phyloP scores from a whole-genome alignment of 2,329 filamentous ascomycete genomes.

The Stylonectria norvegica region DNA sequence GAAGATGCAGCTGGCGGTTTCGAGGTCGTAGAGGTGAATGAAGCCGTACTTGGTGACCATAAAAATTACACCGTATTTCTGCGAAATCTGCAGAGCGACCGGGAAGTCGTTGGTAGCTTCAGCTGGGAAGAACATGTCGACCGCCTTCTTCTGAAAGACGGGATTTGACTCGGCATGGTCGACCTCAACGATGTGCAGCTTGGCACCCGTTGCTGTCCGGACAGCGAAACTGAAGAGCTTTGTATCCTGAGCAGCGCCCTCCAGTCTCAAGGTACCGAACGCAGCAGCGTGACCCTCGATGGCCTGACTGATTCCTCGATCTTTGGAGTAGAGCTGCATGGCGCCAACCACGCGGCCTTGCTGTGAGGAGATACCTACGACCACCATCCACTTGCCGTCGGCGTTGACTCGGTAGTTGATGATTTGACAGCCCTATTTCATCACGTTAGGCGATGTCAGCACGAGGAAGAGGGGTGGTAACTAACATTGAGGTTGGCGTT shows the following conservation, averaged over 20 bases:
- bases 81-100: conserved; percentile 93
- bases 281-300: conserved; percentile 97
- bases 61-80: conserved; percentile 95
- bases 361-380: conserved; percentile 92
- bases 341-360: conserved; percentile 90
- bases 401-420: conserved; percentile 98
- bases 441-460: conserved; percentile 14
- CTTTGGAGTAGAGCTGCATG: conserved; percentile 96
- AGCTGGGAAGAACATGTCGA: conserved; percentile 95
- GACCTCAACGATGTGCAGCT: conserved; percentile 96
- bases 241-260: conserved; percentile 84
- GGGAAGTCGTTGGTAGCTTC: conserved; percentile 97
- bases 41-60: conserved; percentile 98
- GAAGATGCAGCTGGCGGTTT: conserved; percentile 93
- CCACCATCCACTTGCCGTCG: conserved; percentile 97
- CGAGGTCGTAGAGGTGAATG: conserved; percentile 97
- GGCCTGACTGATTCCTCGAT: conserved; percentile 93
- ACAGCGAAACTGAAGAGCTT: conserved; percentile 98
- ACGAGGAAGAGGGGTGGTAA: conserved; percentile 16
- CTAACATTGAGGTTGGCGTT: conserved; percentile 83
- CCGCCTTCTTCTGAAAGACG: conserved; percentile 88
- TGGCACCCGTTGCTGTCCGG: conserved; percentile 81
- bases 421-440: conserved; percentile 83
- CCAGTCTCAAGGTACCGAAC: conserved; percentile 84
- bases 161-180: conserved; percentile 90